A percentile compares a stretch with the other conserved stretches of the same genome.
These are phyloP conservation scores for Pichia sp. DNA, from an alignment of 1,139 yeast genomes.

Conservation along the genomic window DNA sequence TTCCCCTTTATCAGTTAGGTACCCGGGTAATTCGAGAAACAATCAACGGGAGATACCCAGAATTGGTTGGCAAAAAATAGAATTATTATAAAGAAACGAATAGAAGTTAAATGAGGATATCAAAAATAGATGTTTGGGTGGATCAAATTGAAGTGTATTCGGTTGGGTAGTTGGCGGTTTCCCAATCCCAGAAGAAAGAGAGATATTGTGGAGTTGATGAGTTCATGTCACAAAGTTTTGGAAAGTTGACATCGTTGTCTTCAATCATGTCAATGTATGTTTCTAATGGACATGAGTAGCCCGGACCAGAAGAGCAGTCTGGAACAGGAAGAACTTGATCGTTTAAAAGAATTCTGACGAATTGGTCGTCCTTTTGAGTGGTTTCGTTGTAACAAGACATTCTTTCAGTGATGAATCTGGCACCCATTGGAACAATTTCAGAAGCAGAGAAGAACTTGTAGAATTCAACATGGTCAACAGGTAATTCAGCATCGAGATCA, in stretches of 20 bases:
- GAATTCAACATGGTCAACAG: constrained; percentile 33
- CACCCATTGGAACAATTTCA: constrained; percentile 50
- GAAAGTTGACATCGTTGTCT: neutral
- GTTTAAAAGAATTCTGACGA: constrained; percentile 33
- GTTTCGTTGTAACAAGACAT: constrained; percentile 34
- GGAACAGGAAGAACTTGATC: constrained; percentile 54
- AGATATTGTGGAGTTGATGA: constrained; percentile 31
- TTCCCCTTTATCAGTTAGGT: too few relatives aligned
- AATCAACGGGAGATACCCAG: too few relatives aligned
- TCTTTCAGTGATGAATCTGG: constrained; percentile 47
- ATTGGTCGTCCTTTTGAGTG: constrained; percentile 14
- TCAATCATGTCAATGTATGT: neutral
- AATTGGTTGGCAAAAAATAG: too few relatives aligned
- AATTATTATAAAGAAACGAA: too few relatives aligned
- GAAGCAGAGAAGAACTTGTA: constrained; percentile 25
- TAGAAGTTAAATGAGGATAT: too few relatives aligned
- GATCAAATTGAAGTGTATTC: constrained; percentile 67
- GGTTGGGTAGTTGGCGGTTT: too few relatives aligned
- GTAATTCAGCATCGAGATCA: constrained; percentile 31
- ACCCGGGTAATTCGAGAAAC: too few relatives aligned
- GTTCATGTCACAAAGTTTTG: neutral
- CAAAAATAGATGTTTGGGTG: too few relatives aligned
- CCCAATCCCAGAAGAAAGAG: too few relatives aligned
- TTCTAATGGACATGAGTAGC: constrained; percentile 42
- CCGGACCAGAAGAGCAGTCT: constrained; percentile 49